These are phyloP conservation scores for Themeda triandra DNA, from an alignment of 176 grass and related monocot species.

Conservation along the genomic window DNA sequence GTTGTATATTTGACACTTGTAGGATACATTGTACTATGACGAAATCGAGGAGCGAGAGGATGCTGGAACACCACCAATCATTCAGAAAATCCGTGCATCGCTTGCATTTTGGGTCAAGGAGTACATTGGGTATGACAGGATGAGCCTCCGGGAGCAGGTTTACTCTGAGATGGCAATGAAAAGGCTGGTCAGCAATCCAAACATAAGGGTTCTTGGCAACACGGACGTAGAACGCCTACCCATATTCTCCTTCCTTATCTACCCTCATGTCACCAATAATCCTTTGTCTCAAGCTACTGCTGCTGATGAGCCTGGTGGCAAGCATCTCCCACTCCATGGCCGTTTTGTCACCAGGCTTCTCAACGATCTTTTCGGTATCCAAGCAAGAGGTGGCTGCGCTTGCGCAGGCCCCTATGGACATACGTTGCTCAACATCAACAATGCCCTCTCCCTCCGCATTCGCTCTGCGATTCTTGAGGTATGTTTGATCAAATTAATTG, in stretches of 20 bases:
- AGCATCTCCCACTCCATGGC: conserved; percentile 53
- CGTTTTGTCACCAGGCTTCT: conserved; percentile 68
- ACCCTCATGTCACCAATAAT: neutral
- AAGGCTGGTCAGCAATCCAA: conserved; percentile 33
- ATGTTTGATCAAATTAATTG: no score
- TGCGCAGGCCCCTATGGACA: conserved; percentile 79
- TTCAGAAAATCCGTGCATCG: conserved; percentile 69
- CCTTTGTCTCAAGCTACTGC: neutral
- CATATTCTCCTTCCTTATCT: conserved; percentile 72
- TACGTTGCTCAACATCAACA: conserved; percentile 44
- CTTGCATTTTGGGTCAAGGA: conserved; percentile 84
- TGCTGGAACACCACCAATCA: conserved; percentile 55
- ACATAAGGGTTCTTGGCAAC: conserved; percentile 58
- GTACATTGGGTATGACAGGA: conserved; percentile 49
- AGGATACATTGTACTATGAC: conserved; percentile 71
- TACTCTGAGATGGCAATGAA: conserved; percentile 42
- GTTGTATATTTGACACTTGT: neutral
- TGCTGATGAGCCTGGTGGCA: neutral
- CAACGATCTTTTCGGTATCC: conserved; percentile 83
- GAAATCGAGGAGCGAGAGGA: conserved; percentile 75
- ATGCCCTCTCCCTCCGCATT: conserved; percentile 50
- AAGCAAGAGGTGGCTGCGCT: conserved; percentile 74
- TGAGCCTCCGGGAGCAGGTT: conserved; percentile 32
- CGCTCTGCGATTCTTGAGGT: conserved; percentile 59
- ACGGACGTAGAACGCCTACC: conserved; percentile 44